A percentile compares a stretch with the other conserved stretches of the same genome.
These are phyloP conservation scores for Colletotrichum musae DNA, from an alignment of 2,329 filamentous ascomycete species.

Conservation along the genomic window DNA sequence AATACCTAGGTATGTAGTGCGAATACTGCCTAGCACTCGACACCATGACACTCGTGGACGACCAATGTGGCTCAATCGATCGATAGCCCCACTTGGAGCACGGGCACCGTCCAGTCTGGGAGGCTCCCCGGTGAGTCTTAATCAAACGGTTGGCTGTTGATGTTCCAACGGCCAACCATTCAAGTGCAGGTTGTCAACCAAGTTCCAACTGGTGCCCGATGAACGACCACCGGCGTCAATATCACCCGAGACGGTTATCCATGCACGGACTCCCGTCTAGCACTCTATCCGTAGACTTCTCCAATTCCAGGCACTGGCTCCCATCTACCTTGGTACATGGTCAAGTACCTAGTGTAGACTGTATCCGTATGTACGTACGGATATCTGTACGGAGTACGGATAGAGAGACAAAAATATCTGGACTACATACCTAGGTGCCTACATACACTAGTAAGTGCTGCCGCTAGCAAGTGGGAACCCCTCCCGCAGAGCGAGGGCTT, in stretches of 20 bases:
- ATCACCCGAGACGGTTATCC: no score
- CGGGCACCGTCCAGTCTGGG: slow-evolving; percentile 33
- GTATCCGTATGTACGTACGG: not conserved
- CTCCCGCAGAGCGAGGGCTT: slow-evolving; percentile 9
- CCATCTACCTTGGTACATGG: no score
- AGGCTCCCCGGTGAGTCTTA: slow-evolving; percentile 29
- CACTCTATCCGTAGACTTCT: not conserved
- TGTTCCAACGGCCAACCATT: slow-evolving; percentile 21
- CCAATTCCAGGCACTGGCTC: not conserved
- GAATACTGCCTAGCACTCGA: not conserved
- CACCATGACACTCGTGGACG: not conserved
- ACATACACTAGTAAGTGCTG: slow-evolving; percentile 13
- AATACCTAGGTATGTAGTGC: no score
- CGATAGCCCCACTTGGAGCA: slow-evolving; percentile 23
- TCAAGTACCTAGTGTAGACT: not conserved
- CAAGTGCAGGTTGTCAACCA: not conserved
- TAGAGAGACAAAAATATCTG: no score
- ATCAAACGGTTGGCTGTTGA: slow-evolving; percentile 37
- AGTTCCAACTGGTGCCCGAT: no score
- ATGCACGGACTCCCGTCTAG: not conserved
- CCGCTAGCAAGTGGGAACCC: slow-evolving; percentile 13
- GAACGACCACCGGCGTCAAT: no score
- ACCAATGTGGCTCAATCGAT: slow-evolving; percentile 34
- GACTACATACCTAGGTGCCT: no score
- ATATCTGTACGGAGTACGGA: no score